phyloP scores from a whole-genome alignment of 805 yeast genomes.

The Cyberlindnera xishuangbannaensis region DNA sequence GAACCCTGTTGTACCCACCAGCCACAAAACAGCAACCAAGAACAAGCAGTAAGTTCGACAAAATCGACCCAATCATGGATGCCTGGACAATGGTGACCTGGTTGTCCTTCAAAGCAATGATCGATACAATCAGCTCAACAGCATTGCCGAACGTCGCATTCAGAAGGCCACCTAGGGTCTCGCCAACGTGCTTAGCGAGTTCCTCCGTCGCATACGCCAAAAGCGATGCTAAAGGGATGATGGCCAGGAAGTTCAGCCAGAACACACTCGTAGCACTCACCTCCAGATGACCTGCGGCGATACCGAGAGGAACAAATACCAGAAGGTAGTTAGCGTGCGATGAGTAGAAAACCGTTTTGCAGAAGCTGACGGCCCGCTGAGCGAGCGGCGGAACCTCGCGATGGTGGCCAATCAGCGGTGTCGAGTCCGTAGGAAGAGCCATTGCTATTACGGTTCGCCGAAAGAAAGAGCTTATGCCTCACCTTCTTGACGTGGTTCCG shows the following conservation, averaged over 20 bases:
- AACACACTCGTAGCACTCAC: constrained; percentile 56
- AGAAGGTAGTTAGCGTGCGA: constrained; percentile 74
- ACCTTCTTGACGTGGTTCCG: too few relatives aligned
- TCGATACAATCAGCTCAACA: constrained; percentile 90
- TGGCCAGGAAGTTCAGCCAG: constrained; percentile 77
- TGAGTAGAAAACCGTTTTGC: constrained; percentile 35
- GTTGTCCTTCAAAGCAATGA: constrained; percentile 79
- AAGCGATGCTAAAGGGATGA: constrained; percentile 86
- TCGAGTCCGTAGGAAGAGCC: constrained; percentile 5
- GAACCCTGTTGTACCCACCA: constrained; percentile 84
- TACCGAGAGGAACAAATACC: constrained; percentile 84
- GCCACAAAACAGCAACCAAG: constrained; percentile 93
- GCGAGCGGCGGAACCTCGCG: too few relatives aligned
- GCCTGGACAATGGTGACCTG: constrained; percentile 96
- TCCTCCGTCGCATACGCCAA: constrained; percentile 93
- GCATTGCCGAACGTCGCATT: constrained; percentile 99
- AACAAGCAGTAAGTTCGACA: constrained; percentile 83
- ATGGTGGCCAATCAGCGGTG: constrained; percentile 12
- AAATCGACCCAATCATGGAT: constrained; percentile 90
- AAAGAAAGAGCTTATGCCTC: too few relatives aligned
- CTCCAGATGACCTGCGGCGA: constrained; percentile 57
- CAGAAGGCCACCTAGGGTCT: constrained; percentile 86
- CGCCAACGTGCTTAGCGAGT: constrained; percentile 80
- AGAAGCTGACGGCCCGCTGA: constrained; percentile 22
- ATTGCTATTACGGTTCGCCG: too few relatives aligned